Evolutionary conservation across 345 rosid species (phyloP), one percentile per base, ranked within the genome.

Genomic region (Syzygium oleosum): DNA sequence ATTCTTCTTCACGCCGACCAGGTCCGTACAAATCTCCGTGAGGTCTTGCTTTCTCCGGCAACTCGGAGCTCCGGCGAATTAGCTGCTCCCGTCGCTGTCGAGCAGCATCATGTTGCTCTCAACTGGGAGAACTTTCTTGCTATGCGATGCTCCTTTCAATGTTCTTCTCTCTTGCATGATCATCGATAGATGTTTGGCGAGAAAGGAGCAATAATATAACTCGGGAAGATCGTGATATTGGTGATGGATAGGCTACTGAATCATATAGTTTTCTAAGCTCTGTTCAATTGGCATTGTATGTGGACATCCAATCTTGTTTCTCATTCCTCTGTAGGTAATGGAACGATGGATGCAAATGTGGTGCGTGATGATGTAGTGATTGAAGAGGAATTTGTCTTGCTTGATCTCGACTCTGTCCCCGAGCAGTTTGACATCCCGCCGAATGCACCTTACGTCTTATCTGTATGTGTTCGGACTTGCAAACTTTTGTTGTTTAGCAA

Each of bases 321-420:
- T 17, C 80, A 34, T 73, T 73, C 49, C 23, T 34, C 34, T 19
- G 49, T 19, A 73, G 80, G 80, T 38, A 41, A 9, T 86, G 87
- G 29, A 89, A 85, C 14, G n/a, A 94, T 92, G 92, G 93, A 93
- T 53, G 91, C 89, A 46, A 90, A 85, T 68, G 78, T 85, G 29
- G 84, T 22, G 78, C 87, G 19, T 21, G 84, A 54, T 54, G 86
- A 16, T 58, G 87, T 85, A 23, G 85, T 87, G 84, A 88, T 87
- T 38, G 94, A 90, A 58, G 94, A 91, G 87, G 96, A 93, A 88
- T 92, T 90, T 85, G 90, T 93, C 41, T 78, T 94, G 84, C 94
- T 94, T 77, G 97, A 94, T 89, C 91, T 94, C 53, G 93, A 92
- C 86, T 89, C 86, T 46, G 90, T 94, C 73, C 87, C 88, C 34